Conservation (phyloP, 2,329 filamentous ascomycete species). For the Peltaster fructicola region DNA sequence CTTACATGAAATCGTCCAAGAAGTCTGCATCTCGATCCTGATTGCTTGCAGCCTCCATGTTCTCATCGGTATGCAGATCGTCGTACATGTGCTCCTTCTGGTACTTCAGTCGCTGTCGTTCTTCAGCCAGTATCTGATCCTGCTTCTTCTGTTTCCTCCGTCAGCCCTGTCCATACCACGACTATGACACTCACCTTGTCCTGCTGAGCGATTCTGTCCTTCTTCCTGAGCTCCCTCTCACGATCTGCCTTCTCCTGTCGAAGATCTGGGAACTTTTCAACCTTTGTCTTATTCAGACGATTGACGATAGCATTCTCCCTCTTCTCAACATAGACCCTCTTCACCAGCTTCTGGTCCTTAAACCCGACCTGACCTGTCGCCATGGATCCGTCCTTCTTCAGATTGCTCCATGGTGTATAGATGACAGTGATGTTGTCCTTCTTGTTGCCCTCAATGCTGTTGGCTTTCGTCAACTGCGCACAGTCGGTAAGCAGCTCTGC, state of each 20-base stretch:
- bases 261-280: conserved; percentile 75
- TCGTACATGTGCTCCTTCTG: conserved; percentile 98
- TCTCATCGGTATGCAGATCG: conserved; percentile 71
- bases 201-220: conserved; percentile 46
- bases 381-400: conserved; percentile 93
- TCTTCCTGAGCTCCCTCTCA: conserved; percentile 51
- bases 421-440: conserved; percentile 95
- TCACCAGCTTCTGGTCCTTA: conserved; percentile 74
- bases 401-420: conserved; percentile 94
- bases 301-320: conserved; percentile 87
- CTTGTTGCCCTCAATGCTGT: conserved; percentile 98
- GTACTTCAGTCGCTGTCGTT: conserved; percentile 77
- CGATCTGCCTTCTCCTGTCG: conserved; percentile 65
- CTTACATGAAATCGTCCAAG: conserved; percentile 85
- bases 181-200: conserved; percentile 35
- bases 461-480: conserved; percentile 95
- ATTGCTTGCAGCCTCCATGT: conserved; percentile 62
- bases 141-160: conserved; percentile 43
- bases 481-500: conserved; percentile 63
- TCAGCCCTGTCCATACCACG: conserved; percentile 1
- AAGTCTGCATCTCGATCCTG: conserved; percentile 63
- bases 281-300: conserved; percentile 90
- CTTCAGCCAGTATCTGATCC: conserved; percentile 53
- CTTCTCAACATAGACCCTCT: conserved; percentile 58
- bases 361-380: conserved; percentile 88